Evolutionary conservation across 345 rosid genomes (phyloP).

Genomic region (Microthlaspi erraticum): DNA sequence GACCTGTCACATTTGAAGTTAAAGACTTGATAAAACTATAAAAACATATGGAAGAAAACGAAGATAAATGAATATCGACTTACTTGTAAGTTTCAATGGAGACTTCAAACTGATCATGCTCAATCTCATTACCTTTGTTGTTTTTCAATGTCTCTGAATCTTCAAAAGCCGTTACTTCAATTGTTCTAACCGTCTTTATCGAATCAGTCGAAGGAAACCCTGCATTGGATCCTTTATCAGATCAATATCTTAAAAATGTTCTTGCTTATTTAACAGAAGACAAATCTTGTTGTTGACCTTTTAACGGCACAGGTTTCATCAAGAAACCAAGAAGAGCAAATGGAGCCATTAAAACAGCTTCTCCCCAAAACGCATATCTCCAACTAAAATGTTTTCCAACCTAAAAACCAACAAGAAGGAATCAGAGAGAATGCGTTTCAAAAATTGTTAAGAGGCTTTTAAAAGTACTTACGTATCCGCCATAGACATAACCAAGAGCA

Average conservation of each 20-base stretch:
- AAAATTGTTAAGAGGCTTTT: not conserved
- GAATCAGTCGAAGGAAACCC: conserved; percentile 31
- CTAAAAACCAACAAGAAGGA: conserved; percentile 43
- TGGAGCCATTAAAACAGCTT: conserved; percentile 85
- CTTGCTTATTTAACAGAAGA: conserved; percentile 4
- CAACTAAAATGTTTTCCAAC: conserved; percentile 72
- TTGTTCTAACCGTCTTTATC: not conserved
- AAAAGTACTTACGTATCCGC: conserved; percentile 70
- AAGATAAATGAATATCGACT: conserved; percentile 8
- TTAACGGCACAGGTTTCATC: conserved; percentile 81
- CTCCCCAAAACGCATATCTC: conserved; percentile 87
- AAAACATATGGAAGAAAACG: not conserved
- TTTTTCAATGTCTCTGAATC: conserved; percentile 14
- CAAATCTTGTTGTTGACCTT: conserved; percentile 49
- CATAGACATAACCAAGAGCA: conserved; percentile 92
- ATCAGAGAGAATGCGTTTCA: not conserved
- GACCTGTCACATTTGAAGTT: conserved; percentile 13
- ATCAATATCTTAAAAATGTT: conserved; percentile 16
- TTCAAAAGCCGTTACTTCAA: conserved; percentile 30
- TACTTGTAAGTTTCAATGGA: conserved; percentile 29
- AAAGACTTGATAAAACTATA: not conserved
- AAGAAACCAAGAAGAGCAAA: conserved; percentile 77
- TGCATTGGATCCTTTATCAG: not conserved
- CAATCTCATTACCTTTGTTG: conserved; percentile 30
- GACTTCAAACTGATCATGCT: conserved; percentile 17